These are phyloP conservation scores for Aspergillus costaricaensis DNA, from an alignment of 2,329 filamentous ascomycete species.

Conservation along the genomic window DNA sequence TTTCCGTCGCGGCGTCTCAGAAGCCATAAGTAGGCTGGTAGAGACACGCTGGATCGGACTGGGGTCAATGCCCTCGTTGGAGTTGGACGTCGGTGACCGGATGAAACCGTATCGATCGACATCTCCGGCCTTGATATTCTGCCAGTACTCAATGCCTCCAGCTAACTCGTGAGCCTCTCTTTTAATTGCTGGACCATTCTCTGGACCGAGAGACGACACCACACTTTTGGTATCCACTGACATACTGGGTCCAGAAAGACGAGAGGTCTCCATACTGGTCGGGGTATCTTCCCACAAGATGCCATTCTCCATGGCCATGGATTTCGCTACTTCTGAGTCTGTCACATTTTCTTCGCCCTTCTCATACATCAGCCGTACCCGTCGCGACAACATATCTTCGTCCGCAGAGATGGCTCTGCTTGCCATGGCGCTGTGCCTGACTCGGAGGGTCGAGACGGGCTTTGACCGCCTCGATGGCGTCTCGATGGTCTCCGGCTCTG, in stretches of 20 bases:
- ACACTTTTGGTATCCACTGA: constrained; percentile 34
- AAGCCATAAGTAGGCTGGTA: constrained; percentile 59
- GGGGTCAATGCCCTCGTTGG: constrained; percentile 35
- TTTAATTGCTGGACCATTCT: constrained; percentile 42
- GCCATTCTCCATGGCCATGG: constrained; percentile 42
- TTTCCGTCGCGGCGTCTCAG: constrained; percentile 57
- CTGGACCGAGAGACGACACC: constrained; percentile 28
- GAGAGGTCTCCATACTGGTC: constrained; percentile 32
- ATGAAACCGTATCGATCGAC: constrained; percentile 70
- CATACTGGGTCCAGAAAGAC: constrained; percentile 27
- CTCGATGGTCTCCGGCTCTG: constrained; percentile 24
- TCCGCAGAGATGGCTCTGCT: constrained; percentile 62
- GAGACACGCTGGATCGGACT: constrained; percentile 59
- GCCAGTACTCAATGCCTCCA: constrained; percentile 67
- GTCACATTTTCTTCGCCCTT: constrained; percentile 59
- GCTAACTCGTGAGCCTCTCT: constrained; percentile 60
- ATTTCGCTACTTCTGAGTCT: constrained; percentile 42
- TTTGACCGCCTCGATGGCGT: constrained; percentile 30
- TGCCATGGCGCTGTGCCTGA: constrained; percentile 38
- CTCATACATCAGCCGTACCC: constrained; percentile 65
- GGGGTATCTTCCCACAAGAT: constrained; percentile 44
- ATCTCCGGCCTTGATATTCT: constrained; percentile 59
- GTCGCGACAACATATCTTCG: constrained; percentile 63
- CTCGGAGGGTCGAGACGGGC: constrained; percentile 41
- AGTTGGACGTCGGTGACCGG: constrained; percentile 29